Evolutionary conservation across 495 filamentous ascomycete genomes (phyloP), one percentile per base, ranked within the genome.

Genomic region (Penicillium taxi): DNA sequence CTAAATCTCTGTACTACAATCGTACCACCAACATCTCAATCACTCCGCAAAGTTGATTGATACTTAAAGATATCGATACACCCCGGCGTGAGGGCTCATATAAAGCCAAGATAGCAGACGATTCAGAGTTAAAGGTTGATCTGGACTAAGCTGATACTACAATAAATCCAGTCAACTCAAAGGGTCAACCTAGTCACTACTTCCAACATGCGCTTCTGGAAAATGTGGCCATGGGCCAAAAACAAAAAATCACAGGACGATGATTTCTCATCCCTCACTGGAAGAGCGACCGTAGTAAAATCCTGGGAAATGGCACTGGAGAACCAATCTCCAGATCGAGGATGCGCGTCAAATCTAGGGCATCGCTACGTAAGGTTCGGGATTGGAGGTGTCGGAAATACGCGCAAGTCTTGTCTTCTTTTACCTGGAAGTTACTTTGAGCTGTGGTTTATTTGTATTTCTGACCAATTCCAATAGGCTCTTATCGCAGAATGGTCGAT

Each of bases 311-410:
- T 35, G 26, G 16, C 25, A 5, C 9, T 27, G 1, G n/a, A 18
- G 17, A 39, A 19, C 9, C 38, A 36, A 6, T 4, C 6, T 2
- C 30, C 13, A 3, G 9, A 21, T 16, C 17, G n/a, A 18, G 20
- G 17, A 14, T 17, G 14, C 2, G 18, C 27, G 9, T 35, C 32
- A 2, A 35, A 28, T 14, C 2, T 31, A 0, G 46, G 48, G 33
- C 58, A 64, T 28, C 56, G 57, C 9, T 66, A 57, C 34, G 47
- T 61, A 2, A 47, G 55, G 17, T 50, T 58, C 44, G 64, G 64
- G 0, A 64, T 66, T 30, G 64, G 64, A 0, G 64, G 64, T 16
- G 56, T 51, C 25, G 64, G 62, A 9, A 67, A 67, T 41, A 52
- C 52, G 25, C 55, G 58, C 58, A 64, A 55, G 56, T 52, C 15